These are phyloP conservation scores for Ulmus americana DNA, from an alignment of 331 rosid genomes.

Conservation along the genomic window DNA sequence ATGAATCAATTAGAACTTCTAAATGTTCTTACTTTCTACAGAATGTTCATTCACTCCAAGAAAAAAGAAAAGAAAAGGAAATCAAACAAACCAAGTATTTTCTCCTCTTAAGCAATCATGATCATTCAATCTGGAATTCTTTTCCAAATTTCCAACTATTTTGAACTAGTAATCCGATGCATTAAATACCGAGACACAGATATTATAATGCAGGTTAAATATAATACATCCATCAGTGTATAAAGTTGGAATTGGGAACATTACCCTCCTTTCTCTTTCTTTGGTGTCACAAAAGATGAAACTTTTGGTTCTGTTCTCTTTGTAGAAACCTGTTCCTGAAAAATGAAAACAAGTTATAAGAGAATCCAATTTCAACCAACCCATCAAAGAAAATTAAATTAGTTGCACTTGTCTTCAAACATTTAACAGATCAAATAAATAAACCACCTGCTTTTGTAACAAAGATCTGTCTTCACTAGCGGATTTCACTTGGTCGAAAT, in stretches of 20 bases:
- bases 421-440: background rate
- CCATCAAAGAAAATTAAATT: slow-evolving; percentile 10
- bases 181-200: background rate
- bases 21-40: background rate
- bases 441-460: slow-evolving; percentile 69
- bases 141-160: background rate
- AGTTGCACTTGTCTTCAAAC: slow-evolving; percentile 8
- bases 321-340: slow-evolving; percentile 39
- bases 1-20: background rate
- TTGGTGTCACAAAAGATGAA: slow-evolving; percentile 40
- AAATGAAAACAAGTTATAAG: slow-evolving; percentile 10
- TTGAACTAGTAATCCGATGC: slow-evolving; percentile 8
- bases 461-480: slow-evolving; percentile 43
- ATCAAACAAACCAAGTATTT: no score
- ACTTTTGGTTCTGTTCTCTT: slow-evolving; percentile 49
- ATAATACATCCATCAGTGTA: slow-evolving; percentile 2
- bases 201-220: slow-evolving; percentile 2
- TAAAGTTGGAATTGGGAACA: slow-evolving; percentile 10
- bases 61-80: no score
- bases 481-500: slow-evolving; percentile 44
- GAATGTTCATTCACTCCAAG: no score
- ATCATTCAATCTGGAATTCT: background rate
- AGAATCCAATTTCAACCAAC: background rate
- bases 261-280: slow-evolving; percentile 71
- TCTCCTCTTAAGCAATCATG: no score